A percentile compares a stretch with the other conserved stretches of the same genome.
Conservation (phyloP, 306 rosid genomes). For the Astragalus glycyphyllos region DNA sequence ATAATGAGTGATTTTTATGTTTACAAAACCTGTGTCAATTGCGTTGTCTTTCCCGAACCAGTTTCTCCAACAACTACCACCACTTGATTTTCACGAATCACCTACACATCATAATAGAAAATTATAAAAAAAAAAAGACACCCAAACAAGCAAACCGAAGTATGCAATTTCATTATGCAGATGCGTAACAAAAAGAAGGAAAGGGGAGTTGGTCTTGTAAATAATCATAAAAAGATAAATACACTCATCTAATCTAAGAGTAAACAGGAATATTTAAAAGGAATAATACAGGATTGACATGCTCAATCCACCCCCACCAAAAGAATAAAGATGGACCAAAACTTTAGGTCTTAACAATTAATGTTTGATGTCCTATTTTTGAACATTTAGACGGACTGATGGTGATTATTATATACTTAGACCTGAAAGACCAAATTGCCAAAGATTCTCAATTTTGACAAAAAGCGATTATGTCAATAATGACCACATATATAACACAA, state of each 20-base stretch:
- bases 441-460: constrained; percentile 21
- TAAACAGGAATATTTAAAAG: constrained; percentile 3
- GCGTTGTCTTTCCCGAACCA: constrained; percentile 99
- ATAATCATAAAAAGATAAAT: constrained; percentile 23
- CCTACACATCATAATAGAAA: constrained; percentile 57
- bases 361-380: constrained; percentile 29
- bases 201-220: constrained; percentile 14
- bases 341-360: background rate
- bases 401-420: constrained; percentile 22
- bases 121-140: constrained; percentile 19
- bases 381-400: constrained; percentile 14
- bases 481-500: constrained; percentile 7
- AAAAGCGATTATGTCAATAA: constrained; percentile 21
- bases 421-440: constrained; percentile 6
- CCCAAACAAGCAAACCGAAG: constrained; percentile 12
- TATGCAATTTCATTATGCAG: constrained; percentile 7
- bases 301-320: constrained; percentile 14
- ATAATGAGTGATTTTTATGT: constrained; percentile 20
- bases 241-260: background rate
- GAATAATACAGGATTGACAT: background rate
- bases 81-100: constrained; percentile 92
- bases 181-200: constrained; percentile 21
- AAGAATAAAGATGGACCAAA: background rate
- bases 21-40: constrained; percentile 81
- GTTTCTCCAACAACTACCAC: constrained; percentile 98